Percentiles rank a stretch among this genome's conserved stretches.
These are phyloP conservation scores for Arthrobotrys iridis DNA, from an alignment of 2,329 filamentous ascomycete species.

Conservation along the genomic window DNA sequence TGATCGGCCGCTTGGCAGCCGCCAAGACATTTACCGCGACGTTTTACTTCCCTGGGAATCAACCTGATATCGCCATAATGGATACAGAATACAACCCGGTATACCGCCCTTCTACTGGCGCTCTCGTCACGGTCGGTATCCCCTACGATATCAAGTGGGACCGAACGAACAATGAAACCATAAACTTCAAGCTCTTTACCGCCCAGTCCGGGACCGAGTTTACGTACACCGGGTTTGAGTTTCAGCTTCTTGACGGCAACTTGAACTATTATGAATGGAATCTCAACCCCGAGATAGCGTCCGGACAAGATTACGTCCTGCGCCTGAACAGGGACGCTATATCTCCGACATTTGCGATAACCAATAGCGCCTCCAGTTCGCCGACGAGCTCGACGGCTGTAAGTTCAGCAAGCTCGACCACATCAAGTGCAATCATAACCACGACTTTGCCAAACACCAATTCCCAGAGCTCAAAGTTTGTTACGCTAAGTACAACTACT, in stretches of 20 bases:
- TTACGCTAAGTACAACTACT: background rate
- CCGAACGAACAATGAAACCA: background rate
- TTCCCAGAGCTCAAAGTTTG: background rate
- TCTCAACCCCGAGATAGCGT: background rate
- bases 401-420: background rate
- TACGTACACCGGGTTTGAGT: background rate
- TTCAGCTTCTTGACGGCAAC: background rate
- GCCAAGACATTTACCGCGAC: background rate
- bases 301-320: background rate
- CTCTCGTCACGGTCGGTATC: background rate
- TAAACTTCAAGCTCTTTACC: background rate
- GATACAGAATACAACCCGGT: background rate
- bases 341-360: background rate
- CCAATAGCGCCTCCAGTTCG: background rate
- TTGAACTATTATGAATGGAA: background rate
- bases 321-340: background rate
- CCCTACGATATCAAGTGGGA: background rate
- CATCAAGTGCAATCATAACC: too few relatives aligned
- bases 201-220: background rate
- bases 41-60: background rate
- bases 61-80: background rate
- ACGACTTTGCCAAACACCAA: too few relatives aligned
- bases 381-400: background rate
- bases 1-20: background rate
- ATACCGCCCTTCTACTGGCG: background rate